A percentile compares a stretch with the other conserved stretches of the same genome.
Evolutionary conservation across 768 basidiomycete species (phyloP).

Genomic region (Hypsizygus marmoreus): DNA sequence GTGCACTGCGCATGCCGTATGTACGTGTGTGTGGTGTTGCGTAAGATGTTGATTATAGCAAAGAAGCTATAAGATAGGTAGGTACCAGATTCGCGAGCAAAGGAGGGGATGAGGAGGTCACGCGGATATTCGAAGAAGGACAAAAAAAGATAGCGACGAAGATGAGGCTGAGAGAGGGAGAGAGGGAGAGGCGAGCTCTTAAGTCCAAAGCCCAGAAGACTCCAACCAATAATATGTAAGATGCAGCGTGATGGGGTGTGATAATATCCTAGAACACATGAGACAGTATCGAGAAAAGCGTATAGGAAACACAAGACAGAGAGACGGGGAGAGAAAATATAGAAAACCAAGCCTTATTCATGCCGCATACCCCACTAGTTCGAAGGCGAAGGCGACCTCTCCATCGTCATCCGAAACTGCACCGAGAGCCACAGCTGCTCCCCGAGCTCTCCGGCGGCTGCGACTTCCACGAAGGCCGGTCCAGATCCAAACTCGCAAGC

Average conservation of each 20-base stretch:
- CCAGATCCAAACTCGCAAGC: slow-evolving; percentile 73
- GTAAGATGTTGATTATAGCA: slow-evolving; percentile 16
- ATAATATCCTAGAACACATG: slow-evolving; percentile 28
- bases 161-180: no score
- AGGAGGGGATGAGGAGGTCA: slow-evolving; percentile 5
- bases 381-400: slow-evolving; percentile 22
- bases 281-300: slow-evolving; percentile 10
- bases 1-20: no score
- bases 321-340: slow-evolving; percentile 8
- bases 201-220: slow-evolving; percentile 20
- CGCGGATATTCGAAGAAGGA: neutral
- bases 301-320: neutral
- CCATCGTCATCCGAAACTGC: slow-evolving; percentile 13
- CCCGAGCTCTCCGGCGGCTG: slow-evolving; percentile 16
- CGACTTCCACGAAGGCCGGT: slow-evolving; percentile 38
- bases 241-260: slow-evolving; percentile 35
- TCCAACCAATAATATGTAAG: slow-evolving; percentile 30
- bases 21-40: slow-evolving; percentile 10
- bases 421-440: slow-evolving; percentile 13
- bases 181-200: slow-evolving; percentile 11
- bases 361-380: slow-evolving; percentile 1
- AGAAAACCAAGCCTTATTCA: slow-evolving; percentile 10
- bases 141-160: slow-evolving; percentile 17
- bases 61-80: slow-evolving; percentile 17
- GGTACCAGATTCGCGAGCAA: slow-evolving; percentile 1